phyloP scores from a whole-genome alignment of 1,284 basidiomycete genomes.

The Microbotryum violaceum region DNA sequence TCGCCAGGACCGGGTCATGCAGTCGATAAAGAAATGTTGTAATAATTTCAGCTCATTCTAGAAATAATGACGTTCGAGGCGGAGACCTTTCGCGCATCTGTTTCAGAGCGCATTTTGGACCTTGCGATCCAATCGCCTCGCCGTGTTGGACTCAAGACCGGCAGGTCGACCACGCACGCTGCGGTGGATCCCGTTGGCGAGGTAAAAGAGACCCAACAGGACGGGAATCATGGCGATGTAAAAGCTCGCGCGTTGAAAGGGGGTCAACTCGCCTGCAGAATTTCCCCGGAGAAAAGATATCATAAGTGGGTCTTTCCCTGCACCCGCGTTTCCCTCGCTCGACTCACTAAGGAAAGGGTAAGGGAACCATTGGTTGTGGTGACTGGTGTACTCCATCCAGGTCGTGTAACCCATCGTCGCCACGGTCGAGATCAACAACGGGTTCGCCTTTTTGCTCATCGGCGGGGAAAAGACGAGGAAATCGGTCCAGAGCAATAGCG shows the following conservation, averaged over 20 bases:
- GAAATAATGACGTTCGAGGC: too few relatives aligned
- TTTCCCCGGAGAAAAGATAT: neutral
- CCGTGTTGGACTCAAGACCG: too few relatives aligned
- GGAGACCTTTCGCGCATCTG: too few relatives aligned
- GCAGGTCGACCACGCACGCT: neutral
- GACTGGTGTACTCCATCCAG: conserved; percentile 25
- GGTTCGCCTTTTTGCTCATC: conserved; percentile 17
- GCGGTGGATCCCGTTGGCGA: conserved; percentile 19
- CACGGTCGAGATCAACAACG: conserved; percentile 11
- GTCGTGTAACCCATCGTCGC: conserved; percentile 2
- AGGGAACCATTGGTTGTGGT: conserved; percentile 16
- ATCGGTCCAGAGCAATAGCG: conserved; percentile 25
- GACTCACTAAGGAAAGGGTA: conserved; percentile 1
- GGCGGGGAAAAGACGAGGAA: conserved; percentile 22
- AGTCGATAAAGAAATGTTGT: too few relatives aligned
- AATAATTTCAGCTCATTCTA: too few relatives aligned
- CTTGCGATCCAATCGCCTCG: too few relatives aligned
- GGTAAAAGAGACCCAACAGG: conserved; percentile 17
- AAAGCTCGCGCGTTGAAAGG: conserved; percentile 9
- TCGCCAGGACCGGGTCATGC: too few relatives aligned
- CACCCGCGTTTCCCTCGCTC: neutral
- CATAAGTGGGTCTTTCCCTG: neutral
- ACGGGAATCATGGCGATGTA: conserved; percentile 15
- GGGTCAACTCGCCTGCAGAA: conserved; percentile 10
- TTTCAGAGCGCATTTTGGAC: too few relatives aligned